Percentiles rank a stretch among this genome's conserved stretches.
Evolutionary conservation across 2,329 filamentous ascomycete genomes (phyloP).

Genomic region (Colletotrichum spinosum): DNA sequence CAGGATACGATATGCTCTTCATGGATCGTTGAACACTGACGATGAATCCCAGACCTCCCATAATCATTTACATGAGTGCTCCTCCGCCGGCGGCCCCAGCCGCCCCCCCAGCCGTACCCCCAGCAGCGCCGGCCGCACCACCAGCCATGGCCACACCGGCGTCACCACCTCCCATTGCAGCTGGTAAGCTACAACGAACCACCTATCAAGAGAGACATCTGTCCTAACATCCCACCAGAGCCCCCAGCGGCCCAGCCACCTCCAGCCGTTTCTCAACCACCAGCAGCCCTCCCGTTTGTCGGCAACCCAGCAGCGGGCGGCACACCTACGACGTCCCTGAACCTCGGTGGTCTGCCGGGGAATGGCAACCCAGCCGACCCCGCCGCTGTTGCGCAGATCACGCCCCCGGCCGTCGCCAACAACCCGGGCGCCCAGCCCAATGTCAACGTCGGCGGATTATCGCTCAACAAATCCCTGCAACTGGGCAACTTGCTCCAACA

Average conservation of each 20-base stretch:
- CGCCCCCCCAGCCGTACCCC: constrained; percentile 6
- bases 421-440: constrained; percentile 35
- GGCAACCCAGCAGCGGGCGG: constrained; percentile 34
- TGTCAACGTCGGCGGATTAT: constrained; percentile 52
- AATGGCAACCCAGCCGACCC: constrained; percentile 35
- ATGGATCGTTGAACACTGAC: constrained; percentile 4
- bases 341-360: constrained; percentile 40
- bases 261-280: constrained; percentile 14
- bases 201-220: background rate
- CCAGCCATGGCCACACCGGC: constrained; percentile 19
- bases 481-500: constrained; percentile 54
- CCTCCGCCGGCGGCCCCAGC: constrained; percentile 16
- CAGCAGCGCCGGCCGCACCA: constrained; percentile 20
- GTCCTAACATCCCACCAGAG: constrained; percentile 5
- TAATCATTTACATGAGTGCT: constrained; percentile 10
- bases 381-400: constrained; percentile 32
- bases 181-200: background rate
- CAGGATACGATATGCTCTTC: background rate
- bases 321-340: constrained; percentile 37
- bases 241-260: constrained; percentile 13
- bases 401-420: constrained; percentile 38
- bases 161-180: constrained; percentile 26
- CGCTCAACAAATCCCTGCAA: constrained; percentile 55
- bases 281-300: constrained; percentile 21
- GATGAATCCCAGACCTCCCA: constrained; percentile 1